Evolutionary conservation across 2,329 filamentous ascomycete species (phyloP).

Genomic region (Cadophora luteo-olivacea): DNA sequence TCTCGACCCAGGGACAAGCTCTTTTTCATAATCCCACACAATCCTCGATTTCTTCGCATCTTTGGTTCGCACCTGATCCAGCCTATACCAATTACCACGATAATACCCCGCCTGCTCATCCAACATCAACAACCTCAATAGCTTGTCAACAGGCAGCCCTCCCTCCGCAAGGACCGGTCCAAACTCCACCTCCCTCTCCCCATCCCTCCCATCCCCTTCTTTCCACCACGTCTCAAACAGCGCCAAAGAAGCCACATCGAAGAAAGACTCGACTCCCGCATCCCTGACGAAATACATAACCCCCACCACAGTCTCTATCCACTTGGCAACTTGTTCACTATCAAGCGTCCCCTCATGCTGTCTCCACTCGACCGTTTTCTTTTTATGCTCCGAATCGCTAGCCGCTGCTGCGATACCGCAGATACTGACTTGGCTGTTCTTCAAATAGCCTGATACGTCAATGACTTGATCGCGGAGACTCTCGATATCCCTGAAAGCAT

Average conservation of each 20-base stretch:
- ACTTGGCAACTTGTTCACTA: slow-evolving; percentile 24
- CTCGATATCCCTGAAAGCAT: neutral
- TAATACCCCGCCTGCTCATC: slow-evolving; percentile 13
- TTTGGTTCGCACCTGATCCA: too few species aligned
- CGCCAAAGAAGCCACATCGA: neutral
- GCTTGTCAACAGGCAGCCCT: slow-evolving; percentile 25
- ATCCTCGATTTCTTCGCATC: neutral
- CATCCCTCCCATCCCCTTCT: slow-evolving; percentile 22
- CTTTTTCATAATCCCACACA: neutral
- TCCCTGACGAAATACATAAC: slow-evolving; percentile 31
- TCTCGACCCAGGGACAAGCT: neutral
- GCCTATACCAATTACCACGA: neutral
- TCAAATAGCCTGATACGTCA: neutral
- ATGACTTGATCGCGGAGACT: neutral
- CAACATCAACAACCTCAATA: slow-evolving; percentile 25
- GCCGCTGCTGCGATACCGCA: neutral
- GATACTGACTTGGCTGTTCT: neutral
- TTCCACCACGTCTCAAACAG: slow-evolving; percentile 9
- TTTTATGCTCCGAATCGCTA: neutral
- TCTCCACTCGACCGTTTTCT: slow-evolving; percentile 39
- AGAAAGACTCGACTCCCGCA: neutral
- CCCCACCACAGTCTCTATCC: slow-evolving; percentile 32
- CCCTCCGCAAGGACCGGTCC: slow-evolving; percentile 31
- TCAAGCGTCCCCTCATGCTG: slow-evolving; percentile 38
- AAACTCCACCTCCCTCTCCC: slow-evolving; percentile 13